Conservation (phyloP, 2,329 filamentous ascomycete genomes). For the Tolypocladium tropicale region DNA sequence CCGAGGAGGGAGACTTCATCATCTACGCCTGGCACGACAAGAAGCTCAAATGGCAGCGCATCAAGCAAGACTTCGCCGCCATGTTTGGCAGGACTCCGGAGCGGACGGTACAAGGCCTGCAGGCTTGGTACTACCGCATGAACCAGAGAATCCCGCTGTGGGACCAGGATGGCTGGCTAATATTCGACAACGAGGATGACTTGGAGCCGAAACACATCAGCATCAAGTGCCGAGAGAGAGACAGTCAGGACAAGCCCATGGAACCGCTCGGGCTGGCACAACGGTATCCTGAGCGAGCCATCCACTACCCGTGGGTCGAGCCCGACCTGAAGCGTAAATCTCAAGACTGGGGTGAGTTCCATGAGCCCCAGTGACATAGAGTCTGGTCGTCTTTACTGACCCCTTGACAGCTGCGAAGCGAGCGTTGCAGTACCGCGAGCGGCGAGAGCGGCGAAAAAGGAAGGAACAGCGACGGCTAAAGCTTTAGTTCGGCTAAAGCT, state of each 20-base stretch:
- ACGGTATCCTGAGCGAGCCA: constrained; percentile 36
- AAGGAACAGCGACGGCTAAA: constrained; percentile 27
- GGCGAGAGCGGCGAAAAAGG: constrained; percentile 25
- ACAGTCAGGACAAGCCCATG: constrained; percentile 24
- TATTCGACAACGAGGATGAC: constrained; percentile 28
- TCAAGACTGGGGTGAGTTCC: constrained; percentile 28
- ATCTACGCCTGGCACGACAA: constrained; percentile 33
- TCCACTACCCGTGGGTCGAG: constrained; percentile 35
- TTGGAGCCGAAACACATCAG: constrained; percentile 24
- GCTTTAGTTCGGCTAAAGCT: constrained; percentile 25
- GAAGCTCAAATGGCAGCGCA: constrained; percentile 30
- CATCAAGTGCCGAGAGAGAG: constrained; percentile 29
- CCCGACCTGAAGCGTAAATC: constrained; percentile 25
- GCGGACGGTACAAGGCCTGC: constrained; percentile 28
- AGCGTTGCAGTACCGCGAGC: constrained; percentile 23
- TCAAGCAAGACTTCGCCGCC: constrained; percentile 27
- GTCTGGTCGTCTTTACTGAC: neutral
- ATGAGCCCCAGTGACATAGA: neutral
- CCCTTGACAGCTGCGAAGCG: constrained; percentile 20
- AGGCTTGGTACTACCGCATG: constrained; percentile 33
- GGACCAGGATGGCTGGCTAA: constrained; percentile 28
- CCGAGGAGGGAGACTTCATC: constrained; percentile 32
- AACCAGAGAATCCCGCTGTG: constrained; percentile 30
- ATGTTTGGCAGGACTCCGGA: constrained; percentile 26
- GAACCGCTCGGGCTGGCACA: constrained; percentile 27